A percentile compares a stretch with the other conserved stretches of the same genome.
These are phyloP conservation scores for Cutaneotrichosporon sp. DNA, from an alignment of 1,284 basidiomycete genomes.

Conservation along the genomic window DNA sequence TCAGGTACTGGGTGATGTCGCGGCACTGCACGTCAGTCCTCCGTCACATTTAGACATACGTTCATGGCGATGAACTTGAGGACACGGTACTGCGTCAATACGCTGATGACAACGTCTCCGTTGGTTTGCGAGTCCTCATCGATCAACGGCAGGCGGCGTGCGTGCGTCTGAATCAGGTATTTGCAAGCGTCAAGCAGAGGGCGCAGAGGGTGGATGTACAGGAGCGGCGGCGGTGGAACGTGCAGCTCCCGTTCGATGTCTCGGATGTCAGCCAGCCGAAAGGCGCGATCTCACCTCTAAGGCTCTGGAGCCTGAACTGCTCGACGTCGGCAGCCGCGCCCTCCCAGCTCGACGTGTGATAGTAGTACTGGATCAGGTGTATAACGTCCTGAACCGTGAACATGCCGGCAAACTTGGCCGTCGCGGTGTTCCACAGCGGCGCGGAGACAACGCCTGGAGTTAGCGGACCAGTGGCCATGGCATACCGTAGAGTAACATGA, in stretches of 20 bases:
- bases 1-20: slow-evolving; percentile 53
- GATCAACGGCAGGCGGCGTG: slow-evolving; percentile 87
- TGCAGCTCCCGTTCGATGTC: slow-evolving; percentile 92
- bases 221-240: slow-evolving; percentile 87
- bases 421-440: slow-evolving; percentile 94
- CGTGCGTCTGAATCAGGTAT: slow-evolving; percentile 91
- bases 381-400: slow-evolving; percentile 94
- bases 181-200: slow-evolving; percentile 89
- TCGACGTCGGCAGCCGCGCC: slow-evolving; percentile 88
- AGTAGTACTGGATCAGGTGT: slow-evolving; percentile 95
- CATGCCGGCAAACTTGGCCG: slow-evolving; percentile 86
- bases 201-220: slow-evolving; percentile 81
- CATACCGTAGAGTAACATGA: slow-evolving; percentile 80
- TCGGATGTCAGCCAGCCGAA: slow-evolving; percentile 41
- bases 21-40: slow-evolving; percentile 36
- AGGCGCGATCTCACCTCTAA: slow-evolving; percentile 65
- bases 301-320: slow-evolving; percentile 81
- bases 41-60: slow-evolving; percentile 58
- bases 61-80: slow-evolving; percentile 99
- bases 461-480: background rate
- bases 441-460: slow-evolving; percentile 88
- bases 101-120: slow-evolving; percentile 92
- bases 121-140: slow-evolving; percentile 92
- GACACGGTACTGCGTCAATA: slow-evolving; percentile 94
- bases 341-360: slow-evolving; percentile 79